Percentiles rank a stretch among this genome's conserved stretches.
phyloP scores from a whole-genome alignment of 2,329 filamentous ascomycete genomes.

The Fusarium sp. region DNA sequence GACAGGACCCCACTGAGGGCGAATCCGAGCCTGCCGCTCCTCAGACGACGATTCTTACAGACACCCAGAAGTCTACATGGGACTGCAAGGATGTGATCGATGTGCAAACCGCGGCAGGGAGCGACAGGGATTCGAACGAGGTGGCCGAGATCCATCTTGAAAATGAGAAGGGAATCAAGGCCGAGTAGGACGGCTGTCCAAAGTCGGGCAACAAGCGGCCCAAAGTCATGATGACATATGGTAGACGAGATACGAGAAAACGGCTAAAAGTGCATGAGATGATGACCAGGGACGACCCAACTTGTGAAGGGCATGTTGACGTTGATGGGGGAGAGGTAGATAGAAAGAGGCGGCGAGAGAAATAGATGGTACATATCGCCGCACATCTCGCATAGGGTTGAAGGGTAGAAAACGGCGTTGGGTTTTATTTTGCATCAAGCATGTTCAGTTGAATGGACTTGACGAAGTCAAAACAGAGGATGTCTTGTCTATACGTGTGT shows the following conservation, averaged over 20 bases:
- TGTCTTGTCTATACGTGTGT: conserved; percentile 12
- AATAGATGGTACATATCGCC: conserved; percentile 28
- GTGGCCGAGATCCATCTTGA: conserved; percentile 62
- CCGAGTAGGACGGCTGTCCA: conserved; percentile 33
- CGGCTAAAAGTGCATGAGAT: conserved; percentile 25
- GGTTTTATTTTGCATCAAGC: conserved; percentile 27
- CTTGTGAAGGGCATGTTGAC: conserved; percentile 24
- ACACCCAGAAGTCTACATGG: conserved; percentile 50
- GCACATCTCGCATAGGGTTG: conserved; percentile 10
- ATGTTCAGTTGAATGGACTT: conserved; percentile 21
- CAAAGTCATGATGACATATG: conserved; percentile 10
- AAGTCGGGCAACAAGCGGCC: conserved; percentile 19
- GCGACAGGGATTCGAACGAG: conserved; percentile 54
- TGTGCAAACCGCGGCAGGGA: conserved; percentile 50
- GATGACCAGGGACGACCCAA: conserved; percentile 9
- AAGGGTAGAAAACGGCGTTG: conserved; percentile 26
- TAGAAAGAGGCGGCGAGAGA: conserved; percentile 28
- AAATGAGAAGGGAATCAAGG: conserved; percentile 47
- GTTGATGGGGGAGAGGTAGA: conserved; percentile 28
- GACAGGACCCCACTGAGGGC: conserved; percentile 18
- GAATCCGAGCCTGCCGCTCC: conserved; percentile 26
- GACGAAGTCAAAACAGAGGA: not conserved
- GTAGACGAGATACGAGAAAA: conserved; percentile 29
- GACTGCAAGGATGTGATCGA: conserved; percentile 51
- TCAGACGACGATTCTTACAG: conserved; percentile 27